Conservation (phyloP, 306 rosid genomes). For the Pyrus bretschneideri region DNA sequence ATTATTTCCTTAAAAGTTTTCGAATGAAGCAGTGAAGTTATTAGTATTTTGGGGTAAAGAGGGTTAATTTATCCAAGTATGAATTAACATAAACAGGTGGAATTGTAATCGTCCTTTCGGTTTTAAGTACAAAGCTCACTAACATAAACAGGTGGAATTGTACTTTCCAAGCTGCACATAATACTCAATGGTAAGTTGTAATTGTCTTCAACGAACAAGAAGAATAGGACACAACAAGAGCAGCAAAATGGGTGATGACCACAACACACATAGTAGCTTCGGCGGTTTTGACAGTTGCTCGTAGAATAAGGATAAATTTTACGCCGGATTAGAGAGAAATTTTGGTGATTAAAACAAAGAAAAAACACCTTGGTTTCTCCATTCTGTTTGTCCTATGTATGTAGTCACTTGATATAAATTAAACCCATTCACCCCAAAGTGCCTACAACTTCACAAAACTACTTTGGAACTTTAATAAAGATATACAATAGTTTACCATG, state of each 20-base stretch:
- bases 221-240: neutral
- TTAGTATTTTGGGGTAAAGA: neutral
- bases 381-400: constrained; percentile 15
- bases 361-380: constrained; percentile 32
- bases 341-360: constrained; percentile 25
- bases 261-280: neutral
- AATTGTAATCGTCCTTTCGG: neutral
- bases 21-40: neutral
- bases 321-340: neutral
- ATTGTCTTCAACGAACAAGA: neutral
- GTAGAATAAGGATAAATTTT: neutral
- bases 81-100: neutral
- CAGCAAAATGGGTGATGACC: constrained; percentile 6
- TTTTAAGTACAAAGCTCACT: neutral
- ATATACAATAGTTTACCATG: constrained; percentile 17
- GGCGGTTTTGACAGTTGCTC: neutral
- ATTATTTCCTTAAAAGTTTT: neutral
- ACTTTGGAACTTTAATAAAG: neutral
- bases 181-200: neutral
- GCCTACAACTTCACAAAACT: neutral
- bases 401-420: neutral
- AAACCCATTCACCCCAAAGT: neutral
- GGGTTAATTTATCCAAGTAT: neutral
- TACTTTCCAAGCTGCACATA: neutral
- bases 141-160: neutral